Conservation (phyloP, 129 eudicot species). For the Chrysanthemum seticuspe region DNA sequence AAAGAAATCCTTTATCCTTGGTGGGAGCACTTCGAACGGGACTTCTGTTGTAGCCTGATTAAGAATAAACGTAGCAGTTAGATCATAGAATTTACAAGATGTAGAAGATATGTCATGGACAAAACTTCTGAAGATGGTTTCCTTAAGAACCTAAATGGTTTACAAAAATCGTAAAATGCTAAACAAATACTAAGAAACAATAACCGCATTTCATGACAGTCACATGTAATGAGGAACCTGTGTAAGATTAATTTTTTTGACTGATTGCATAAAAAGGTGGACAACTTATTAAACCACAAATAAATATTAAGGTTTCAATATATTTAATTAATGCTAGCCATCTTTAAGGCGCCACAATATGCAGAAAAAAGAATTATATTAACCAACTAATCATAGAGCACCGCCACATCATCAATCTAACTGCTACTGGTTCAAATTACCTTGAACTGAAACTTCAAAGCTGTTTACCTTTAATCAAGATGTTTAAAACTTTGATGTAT, state of each 20-base stretch:
- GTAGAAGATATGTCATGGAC: slow-evolving; percentile 14
- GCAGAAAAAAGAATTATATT: too few species aligned
- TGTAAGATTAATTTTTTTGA: too few species aligned
- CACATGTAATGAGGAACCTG: too few species aligned
- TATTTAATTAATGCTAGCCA: too few species aligned
- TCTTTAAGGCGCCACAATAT: too few species aligned
- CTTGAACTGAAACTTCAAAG: background rate
- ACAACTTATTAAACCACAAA: too few species aligned
- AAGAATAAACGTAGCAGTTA: slow-evolving; percentile 10
- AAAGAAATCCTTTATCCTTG: slow-evolving; percentile 65
- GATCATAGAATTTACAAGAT: slow-evolving; percentile 8
- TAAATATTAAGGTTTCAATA: too few species aligned
- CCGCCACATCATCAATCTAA: too few species aligned
- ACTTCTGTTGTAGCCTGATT: slow-evolving; percentile 87
- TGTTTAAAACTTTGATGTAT: background rate
- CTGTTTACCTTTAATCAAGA: background rate
- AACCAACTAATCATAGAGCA: too few species aligned
- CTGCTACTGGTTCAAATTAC: too few species aligned
- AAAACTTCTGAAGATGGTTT: slow-evolving; percentile 5
- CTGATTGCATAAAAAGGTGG: too few species aligned
- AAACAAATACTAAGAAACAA: background rate
- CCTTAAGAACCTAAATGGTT: background rate
- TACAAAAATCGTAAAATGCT: background rate
- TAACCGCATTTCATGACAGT: too few species aligned
- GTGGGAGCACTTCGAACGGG: slow-evolving; percentile 52